These are phyloP conservation scores for Hanseniaspora clermontiae DNA, from an alignment of 805 yeast genomes.

Conservation along the genomic window DNA sequence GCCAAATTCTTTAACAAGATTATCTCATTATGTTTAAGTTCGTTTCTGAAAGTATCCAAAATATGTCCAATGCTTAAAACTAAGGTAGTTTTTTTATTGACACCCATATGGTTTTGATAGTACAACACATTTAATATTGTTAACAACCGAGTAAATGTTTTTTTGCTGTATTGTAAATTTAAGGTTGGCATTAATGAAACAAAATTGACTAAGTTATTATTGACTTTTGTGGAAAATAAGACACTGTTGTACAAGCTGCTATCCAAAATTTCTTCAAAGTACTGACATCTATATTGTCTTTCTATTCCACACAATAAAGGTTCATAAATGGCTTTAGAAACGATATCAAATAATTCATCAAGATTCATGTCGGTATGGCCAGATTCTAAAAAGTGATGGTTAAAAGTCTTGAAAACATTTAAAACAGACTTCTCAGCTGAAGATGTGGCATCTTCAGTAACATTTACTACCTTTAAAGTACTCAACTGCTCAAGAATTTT, in stretches of 20 bases:
- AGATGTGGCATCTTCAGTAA: neutral
- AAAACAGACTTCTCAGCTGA: neutral
- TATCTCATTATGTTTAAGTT: neutral
- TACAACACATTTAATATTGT: neutral
- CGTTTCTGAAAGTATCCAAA: neutral
- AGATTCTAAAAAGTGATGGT: neutral
- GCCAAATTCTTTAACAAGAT: neutral
- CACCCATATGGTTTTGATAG: neutral
- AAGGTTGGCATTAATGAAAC: neutral
- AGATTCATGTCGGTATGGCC: neutral
- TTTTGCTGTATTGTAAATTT: neutral
- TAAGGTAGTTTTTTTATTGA: neutral
- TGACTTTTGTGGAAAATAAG: neutral
- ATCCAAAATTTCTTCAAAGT: neutral
- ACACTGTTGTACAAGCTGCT: neutral
- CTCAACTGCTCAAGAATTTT: neutral
- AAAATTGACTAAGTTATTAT: neutral
- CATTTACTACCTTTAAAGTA: neutral
- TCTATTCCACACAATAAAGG: conserved; percentile 1
- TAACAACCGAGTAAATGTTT: neutral
- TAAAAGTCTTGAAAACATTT: neutral
- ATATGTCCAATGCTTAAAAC: neutral
- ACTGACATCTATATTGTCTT: neutral
- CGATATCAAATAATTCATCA: neutral
- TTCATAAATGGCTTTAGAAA: neutral